phyloP scores from a whole-genome alignment of 805 yeast species.

The Komagataella kurtzmanii region DNA sequence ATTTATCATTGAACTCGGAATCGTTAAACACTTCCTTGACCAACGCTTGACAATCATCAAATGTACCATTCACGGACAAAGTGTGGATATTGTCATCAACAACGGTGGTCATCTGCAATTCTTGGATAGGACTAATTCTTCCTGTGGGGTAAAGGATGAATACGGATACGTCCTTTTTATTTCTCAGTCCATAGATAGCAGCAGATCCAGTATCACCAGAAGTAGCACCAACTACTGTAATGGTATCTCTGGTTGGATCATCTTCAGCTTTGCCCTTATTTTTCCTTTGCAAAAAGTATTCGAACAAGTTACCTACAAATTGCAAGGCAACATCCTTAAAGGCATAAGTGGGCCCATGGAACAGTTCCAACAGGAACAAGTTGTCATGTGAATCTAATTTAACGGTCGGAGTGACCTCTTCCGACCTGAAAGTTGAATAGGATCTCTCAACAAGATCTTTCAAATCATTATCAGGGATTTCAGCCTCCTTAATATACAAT shows the following conservation, averaged over 20 bases:
- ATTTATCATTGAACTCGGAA: slow-evolving; percentile 68
- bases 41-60: slow-evolving; percentile 96
- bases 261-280: slow-evolving; percentile 35
- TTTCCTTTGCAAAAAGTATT: slow-evolving; percentile 71
- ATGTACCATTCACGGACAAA: slow-evolving; percentile 87
- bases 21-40: slow-evolving; percentile 92
- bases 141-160: slow-evolving; percentile 96
- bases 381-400: slow-evolving; percentile 42
- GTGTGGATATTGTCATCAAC: slow-evolving; percentile 89
- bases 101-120: slow-evolving; percentile 97
- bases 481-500: slow-evolving; percentile 56
- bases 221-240: slow-evolving; percentile 98
- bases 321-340: slow-evolving; percentile 98
- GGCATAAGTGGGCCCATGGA: slow-evolving; percentile 99
- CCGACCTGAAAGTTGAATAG: slow-evolving; percentile 82
- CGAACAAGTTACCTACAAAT: slow-evolving; percentile 94
- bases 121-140: slow-evolving; percentile 94
- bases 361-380: slow-evolving; percentile 74
- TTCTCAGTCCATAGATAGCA: slow-evolving; percentile 94
- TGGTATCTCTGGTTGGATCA: slow-evolving; percentile 46
- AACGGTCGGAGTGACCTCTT: slow-evolving; percentile 77
- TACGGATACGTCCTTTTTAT: slow-evolving; percentile 95
- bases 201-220: slow-evolving; percentile 99
- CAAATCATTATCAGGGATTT: slow-evolving; percentile 63
- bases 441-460: slow-evolving; percentile 50